Base-by-base conservation (phyloP, 345 rosid genomes). In the Pistacia vera region DNA sequence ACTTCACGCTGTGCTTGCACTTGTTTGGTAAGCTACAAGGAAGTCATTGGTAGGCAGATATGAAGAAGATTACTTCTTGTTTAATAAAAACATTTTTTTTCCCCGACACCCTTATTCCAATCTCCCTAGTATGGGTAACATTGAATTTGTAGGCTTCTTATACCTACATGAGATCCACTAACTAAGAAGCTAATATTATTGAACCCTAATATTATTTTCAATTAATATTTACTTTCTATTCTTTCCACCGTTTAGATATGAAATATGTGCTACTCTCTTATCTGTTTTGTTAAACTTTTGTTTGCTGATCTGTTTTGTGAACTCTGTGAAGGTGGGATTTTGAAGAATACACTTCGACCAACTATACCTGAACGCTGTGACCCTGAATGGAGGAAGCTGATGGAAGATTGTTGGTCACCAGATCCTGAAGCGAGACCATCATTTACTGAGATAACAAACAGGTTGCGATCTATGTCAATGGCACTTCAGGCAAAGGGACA, bases 381-480 rank as follows among this genome's bases (percentile, higher is more conserved):
- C 61, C 83, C 87, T 0, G 87, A 89, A 4, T 90, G 94, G 92
- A 84, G 77, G 74, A 88, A 71, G 71, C 74, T 86, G 62, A 90
- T 90, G 90, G 92, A 88, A 76, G 78, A 88, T 46, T 90, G 94
- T 83, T 90, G 92, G 92, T 83, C 88, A 58, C 78, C 82, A n/a
- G 85, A 86, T 55, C 91, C 92, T 1, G 91, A 84, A 41, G 73
- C 80, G 22, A 84, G 90, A 44, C 92, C 94, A 30, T 81, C 94
- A 25, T 90, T 90, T 79, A 82, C 91, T 18, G 88, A 83, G 84
- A 83, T 90, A 81, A 87, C 90, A 41, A 78, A 78, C 71, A 52
- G 86, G 71, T 76, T 90, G 66, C 81, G 83, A 3, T n/a, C 83
- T 44, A 87, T 90, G 85, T 85, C 88, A 11, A 33, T 62, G 75